These are phyloP conservation scores for Bullera alba DNA, from an alignment of 768 basidiomycete genomes.

Conservation along the genomic window DNA sequence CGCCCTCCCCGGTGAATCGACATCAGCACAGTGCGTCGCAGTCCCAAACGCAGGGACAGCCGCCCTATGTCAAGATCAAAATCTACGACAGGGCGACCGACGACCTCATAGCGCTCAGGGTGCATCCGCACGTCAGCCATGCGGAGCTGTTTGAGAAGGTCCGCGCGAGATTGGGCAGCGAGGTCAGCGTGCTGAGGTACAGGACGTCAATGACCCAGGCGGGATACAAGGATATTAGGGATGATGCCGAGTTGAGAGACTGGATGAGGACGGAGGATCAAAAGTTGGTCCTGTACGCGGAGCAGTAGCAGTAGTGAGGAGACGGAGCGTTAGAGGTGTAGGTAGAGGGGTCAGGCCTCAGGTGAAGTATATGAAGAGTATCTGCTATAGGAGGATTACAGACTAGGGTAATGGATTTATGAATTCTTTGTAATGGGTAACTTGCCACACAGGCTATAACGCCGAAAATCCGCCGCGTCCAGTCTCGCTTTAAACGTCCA, in stretches of 20 bases:
- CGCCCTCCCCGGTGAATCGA: not conserved
- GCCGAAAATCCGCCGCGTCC: too few species aligned
- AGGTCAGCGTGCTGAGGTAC: constrained; percentile 64
- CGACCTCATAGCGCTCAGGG: constrained; percentile 92
- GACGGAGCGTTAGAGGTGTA: too few species aligned
- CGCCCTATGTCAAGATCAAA: constrained; percentile 94
- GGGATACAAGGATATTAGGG: constrained; percentile 34
- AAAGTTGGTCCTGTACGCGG: constrained; percentile 45
- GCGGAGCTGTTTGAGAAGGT: constrained; percentile 86
- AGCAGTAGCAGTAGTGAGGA: too few species aligned
- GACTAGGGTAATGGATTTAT: too few species aligned
- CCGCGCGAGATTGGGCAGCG: constrained; percentile 70
- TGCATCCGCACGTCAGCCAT: constrained; percentile 83
- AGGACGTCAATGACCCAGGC: constrained; percentile 46
- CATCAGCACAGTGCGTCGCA: not conserved
- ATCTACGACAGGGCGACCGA: constrained; percentile 89
- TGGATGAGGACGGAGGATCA: constrained; percentile 43
- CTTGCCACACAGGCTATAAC: too few species aligned
- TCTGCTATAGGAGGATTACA: too few species aligned
- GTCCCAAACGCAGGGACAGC: too few species aligned
- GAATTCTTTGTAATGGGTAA: too few species aligned
- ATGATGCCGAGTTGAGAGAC: constrained; percentile 40
- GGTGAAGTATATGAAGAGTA: too few species aligned
- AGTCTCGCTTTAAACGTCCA: too few species aligned
- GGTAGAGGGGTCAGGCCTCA: too few species aligned